These are phyloP conservation scores for Leptographium procerum DNA, from an alignment of 2,329 filamentous ascomycete genomes.

Conservation along the genomic window DNA sequence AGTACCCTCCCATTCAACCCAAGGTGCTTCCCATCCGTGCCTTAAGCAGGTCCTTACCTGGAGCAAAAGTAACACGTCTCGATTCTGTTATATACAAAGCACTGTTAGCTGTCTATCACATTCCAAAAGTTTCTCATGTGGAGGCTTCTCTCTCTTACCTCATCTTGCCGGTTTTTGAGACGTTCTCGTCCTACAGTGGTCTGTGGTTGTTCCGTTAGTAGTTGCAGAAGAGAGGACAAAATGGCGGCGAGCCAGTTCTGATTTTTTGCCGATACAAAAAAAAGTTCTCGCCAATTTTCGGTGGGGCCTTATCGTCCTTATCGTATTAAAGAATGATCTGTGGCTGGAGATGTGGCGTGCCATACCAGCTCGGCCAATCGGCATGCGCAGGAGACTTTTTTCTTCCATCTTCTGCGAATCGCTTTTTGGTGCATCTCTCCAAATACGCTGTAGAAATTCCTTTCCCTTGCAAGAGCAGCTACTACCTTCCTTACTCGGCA, in stretches of 20 bases:
- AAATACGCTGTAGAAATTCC: neutral
- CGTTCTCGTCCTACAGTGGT: neutral
- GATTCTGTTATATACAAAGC: conserved; percentile 25
- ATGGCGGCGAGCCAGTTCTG: conserved; percentile 9
- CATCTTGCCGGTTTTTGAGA: conserved; percentile 6
- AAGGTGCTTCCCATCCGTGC: neutral
- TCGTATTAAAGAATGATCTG: neutral
- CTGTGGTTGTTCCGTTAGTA: neutral
- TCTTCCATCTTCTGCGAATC: neutral
- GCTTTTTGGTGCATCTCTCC: neutral
- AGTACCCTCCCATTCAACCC: conserved; percentile 43
- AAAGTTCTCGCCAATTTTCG: conserved; percentile 4
- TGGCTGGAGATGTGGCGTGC: conserved; percentile 1
- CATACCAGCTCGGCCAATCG: neutral
- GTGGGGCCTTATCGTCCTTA: conserved; percentile 14
- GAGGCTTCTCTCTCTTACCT: conserved; percentile 1
- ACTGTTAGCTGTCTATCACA: neutral
- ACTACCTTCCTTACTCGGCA: neutral
- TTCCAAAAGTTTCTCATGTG: neutral
- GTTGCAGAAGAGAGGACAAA: conserved; percentile 3
- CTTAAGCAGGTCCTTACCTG: conserved; percentile 26
- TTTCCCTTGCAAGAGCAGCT: conserved; percentile 6
- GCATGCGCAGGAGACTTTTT: neutral
- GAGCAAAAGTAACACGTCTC: conserved; percentile 65
- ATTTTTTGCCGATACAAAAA: conserved; percentile 9